Base-by-base conservation (phyloP, 1,284 basidiomycete species). In the Macrocystidia cucumis region DNA sequence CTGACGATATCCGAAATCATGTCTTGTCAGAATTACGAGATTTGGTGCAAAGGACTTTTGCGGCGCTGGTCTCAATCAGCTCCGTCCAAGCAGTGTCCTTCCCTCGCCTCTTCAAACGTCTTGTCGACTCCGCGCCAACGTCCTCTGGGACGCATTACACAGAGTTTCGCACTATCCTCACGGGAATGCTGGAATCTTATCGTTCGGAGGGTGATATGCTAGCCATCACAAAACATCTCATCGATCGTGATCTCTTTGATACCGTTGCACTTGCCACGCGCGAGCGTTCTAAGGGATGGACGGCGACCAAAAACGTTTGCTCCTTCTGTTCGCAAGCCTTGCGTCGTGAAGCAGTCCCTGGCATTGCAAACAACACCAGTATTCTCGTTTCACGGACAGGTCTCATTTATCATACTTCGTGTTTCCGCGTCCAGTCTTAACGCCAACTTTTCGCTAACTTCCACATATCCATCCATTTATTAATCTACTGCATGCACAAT, bases 141-240 rank as follows among this genome's bases (percentile, higher is more conserved):
- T 61, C 67, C 5, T 65, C 66, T 28, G 73, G 72, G 29, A 74
- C 74, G n/a, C 78, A 83, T 4, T 98, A 98, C 55, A 80, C 84
- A 21, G 92, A 98, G 57, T 95, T 98, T 59, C 75, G 91, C 29
- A 74, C 78, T 3, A 91, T 98, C 39, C 66, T 98, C 14, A 84
- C 82, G 1, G 86, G 90, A 19, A 98, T 98, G 91, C 65, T 98
- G 44, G 90, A 93, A 48, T 87, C 91, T 1, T 98, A 97, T 62
- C 78, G 84, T 14, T 78, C 86, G 4, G 92, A 98, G 45, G 83
- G 84, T 16, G 93, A 98, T 47, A 77, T 95, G 67, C 67, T 98
- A n/a, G 62, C 71, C 21, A 91, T 97, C 51, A 87, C 90, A 9
- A 89, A 87, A 47, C 78, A 83, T 42, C 65, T 98, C 16, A 67